Conservation (phyloP, 495 filamentous ascomycete species). For the Penicillium pulvis region DNA sequence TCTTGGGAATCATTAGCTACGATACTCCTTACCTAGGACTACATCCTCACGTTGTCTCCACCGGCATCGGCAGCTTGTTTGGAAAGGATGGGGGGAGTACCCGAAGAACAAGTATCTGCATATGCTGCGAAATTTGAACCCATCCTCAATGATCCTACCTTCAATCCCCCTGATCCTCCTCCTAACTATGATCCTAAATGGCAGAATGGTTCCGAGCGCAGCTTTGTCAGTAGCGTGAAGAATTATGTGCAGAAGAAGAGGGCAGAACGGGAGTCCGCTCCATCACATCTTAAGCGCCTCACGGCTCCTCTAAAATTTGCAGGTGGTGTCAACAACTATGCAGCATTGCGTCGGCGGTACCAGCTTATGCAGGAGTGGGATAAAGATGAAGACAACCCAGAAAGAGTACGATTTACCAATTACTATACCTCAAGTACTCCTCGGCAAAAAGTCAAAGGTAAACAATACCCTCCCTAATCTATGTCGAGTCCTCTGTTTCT, state of each 20-base stretch:
- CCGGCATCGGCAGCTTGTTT: slow-evolving; percentile 78
- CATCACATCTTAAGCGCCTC: slow-evolving; percentile 66
- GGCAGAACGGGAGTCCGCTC: slow-evolving; percentile 20
- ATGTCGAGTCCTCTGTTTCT: background rate
- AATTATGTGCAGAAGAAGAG: slow-evolving; percentile 73
- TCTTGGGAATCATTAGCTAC: slow-evolving; percentile 80
- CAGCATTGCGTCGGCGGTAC: slow-evolving; percentile 70
- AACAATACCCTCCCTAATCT: background rate
- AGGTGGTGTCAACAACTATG: slow-evolving; percentile 74
- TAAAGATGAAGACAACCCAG: slow-evolving; percentile 43
- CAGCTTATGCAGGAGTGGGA: slow-evolving; percentile 66
- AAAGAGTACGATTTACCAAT: slow-evolving; percentile 75
- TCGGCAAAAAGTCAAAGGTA: slow-evolving; percentile 6
- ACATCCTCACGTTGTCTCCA: slow-evolving; percentile 81
- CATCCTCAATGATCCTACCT: slow-evolving; percentile 49
- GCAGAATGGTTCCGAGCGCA: slow-evolving; percentile 69
- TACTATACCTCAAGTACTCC: slow-evolving; percentile 89
- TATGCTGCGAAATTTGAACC: slow-evolving; percentile 16
- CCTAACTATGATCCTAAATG: slow-evolving; percentile 68
- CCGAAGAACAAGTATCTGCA: slow-evolving; percentile 25
- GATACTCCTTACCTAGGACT: slow-evolving; percentile 88
- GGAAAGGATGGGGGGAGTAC: slow-evolving; percentile 45
- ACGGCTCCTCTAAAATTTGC: slow-evolving; percentile 84
- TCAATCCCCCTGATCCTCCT: slow-evolving; percentile 43
- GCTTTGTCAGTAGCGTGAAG: slow-evolving; percentile 63